phyloP scores from a whole-genome alignment of 2,329 filamentous ascomycete genomes.

The Coniochaeta hoffmannii region DNA sequence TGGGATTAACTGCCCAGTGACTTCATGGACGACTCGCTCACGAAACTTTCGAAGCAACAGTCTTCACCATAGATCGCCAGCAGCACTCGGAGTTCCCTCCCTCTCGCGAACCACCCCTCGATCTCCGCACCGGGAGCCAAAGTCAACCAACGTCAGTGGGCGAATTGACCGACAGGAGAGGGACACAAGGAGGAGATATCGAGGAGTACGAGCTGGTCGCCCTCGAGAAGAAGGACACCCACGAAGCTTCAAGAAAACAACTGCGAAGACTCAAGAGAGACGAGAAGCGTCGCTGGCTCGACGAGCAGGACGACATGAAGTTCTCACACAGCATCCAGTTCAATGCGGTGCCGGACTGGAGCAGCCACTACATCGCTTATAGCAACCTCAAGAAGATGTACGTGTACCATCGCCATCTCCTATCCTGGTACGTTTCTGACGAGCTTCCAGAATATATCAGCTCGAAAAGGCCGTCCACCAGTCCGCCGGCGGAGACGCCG shows the following conservation, averaged over 20 bases:
- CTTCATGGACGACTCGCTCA: neutral
- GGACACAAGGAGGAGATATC: neutral
- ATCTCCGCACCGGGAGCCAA: neutral
- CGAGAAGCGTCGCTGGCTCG: constrained; percentile 63
- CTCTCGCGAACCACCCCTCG: neutral
- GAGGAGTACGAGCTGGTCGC: constrained; percentile 33
- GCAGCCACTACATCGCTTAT: constrained; percentile 94
- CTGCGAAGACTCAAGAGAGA: constrained; percentile 37
- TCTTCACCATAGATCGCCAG: neutral
- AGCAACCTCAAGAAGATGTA: constrained; percentile 98
- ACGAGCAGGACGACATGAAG: constrained; percentile 87
- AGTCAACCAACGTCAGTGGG: neutral
- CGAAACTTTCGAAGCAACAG: neutral
- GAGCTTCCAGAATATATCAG: constrained; percentile 70
- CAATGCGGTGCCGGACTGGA: constrained; percentile 99
- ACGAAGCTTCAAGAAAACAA: constrained; percentile 13
- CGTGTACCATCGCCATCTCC: constrained; percentile 21
- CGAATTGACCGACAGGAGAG: constrained; percentile 1
- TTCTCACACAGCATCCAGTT: constrained; percentile 99
- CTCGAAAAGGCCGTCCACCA: constrained; percentile 81
- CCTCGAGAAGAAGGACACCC: constrained; percentile 22
- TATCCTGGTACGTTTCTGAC: neutral
- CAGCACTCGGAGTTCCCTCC: neutral
- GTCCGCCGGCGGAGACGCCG: constrained; percentile 58
- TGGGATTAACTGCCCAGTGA: neutral